Base-by-base conservation (phyloP, 176 grass and related monocot species). In the Cymbopogon citratus region DNA sequence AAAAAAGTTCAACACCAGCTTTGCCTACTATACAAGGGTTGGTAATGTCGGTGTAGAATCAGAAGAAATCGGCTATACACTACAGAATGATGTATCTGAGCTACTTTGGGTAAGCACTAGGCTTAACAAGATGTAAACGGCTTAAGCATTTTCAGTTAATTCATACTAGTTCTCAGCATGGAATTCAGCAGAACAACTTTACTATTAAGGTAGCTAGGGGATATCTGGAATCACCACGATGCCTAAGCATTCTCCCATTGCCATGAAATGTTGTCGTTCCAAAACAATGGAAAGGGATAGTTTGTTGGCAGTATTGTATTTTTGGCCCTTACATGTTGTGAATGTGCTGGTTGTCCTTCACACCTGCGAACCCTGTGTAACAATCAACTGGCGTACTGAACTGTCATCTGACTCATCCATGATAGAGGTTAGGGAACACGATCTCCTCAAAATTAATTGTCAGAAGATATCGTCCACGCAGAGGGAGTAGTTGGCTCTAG, bases 1-100 rank as follows among this genome's bases (percentile, higher is more conserved):
- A 57, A 70, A 81, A 65, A 36, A 13, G 79, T 75, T 18, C 39
- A 68, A 69, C 39, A 23, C 24, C 60, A 69, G 7, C 63, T 86
- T 86, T 52, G 45, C 46, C 21, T 39, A n/a, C 11, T 85, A 13
- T 36, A 64, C 23, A 79, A 23, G 6, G 49, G 71, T 44, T 54
- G 66, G 65, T 72, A 57, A n/a, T 77, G 21, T 28, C 13, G 14
- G 13, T 52, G 16, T 65, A 41, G 35, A 63, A 63, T 40, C 3
- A 77, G 25, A 39, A 73, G 8, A 41, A 86, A 33, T 15, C 24
- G 41, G 12, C 25, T 49, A 79, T 40, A 16, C 15, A 72, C 34
- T 65, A 52, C 48, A 73, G 3, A 52, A 44, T 48, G 46, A 34
- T 44, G 41, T 52, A 78, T 72, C 56, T 70, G 64, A 85, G 77